Evolutionary conservation across 306 rosid genomes (phyloP).

Genomic region (Canavalia gladiata): DNA sequence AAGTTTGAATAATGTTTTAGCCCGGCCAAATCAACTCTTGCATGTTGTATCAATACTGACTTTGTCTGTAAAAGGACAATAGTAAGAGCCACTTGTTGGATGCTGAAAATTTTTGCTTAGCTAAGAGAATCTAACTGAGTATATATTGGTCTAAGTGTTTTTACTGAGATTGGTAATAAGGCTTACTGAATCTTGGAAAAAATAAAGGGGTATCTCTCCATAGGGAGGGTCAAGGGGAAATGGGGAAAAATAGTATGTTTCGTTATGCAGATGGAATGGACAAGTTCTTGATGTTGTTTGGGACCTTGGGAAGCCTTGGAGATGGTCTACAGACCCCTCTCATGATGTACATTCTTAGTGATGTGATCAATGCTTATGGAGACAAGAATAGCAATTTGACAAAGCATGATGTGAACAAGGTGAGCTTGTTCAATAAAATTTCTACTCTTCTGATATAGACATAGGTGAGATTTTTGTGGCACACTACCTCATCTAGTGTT

Average conservation of each 20-base stretch:
- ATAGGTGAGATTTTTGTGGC: neutral
- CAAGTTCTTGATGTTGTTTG: constrained; percentile 77
- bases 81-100: constrained; percentile 46
- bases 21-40: constrained; percentile 29
- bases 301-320: constrained; percentile 85
- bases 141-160: constrained; percentile 41
- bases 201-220: constrained; percentile 1
- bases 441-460: constrained; percentile 3
- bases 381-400: constrained; percentile 51
- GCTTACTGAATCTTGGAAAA: constrained; percentile 17
- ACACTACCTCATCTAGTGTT: neutral
- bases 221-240: constrained; percentile 48
- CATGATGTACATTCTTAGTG: constrained; percentile 81
- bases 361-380: constrained; percentile 84
- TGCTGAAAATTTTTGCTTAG: constrained; percentile 38
- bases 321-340: constrained; percentile 91
- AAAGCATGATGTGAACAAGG: constrained; percentile 73
- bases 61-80: constrained; percentile 45
- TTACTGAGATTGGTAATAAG: constrained; percentile 43
- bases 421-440: constrained; percentile 45
- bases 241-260: constrained; percentile 75
- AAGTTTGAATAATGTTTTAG: constrained; percentile 39
- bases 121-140: constrained; percentile 35
- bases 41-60: constrained; percentile 44
- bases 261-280: constrained; percentile 79